These are phyloP conservation scores for Vitis labrusca DNA, from an alignment of 164 flowering plant genomes.

Conservation along the genomic window DNA sequence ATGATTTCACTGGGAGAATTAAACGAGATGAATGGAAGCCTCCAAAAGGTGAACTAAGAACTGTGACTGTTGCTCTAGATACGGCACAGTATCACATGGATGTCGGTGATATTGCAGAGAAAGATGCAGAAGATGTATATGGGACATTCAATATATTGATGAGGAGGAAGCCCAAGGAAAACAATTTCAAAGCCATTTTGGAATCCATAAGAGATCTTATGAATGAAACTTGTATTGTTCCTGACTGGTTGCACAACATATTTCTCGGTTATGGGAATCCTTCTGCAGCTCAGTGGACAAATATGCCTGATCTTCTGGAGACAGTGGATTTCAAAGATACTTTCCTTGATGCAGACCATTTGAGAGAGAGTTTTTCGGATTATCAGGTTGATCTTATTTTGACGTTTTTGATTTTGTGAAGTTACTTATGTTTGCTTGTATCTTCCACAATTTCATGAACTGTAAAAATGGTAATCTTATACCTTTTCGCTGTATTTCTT, in stretches of 20 bases:
- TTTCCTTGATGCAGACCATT: constrained; percentile 81
- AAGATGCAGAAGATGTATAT: constrained; percentile 86
- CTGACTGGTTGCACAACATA: constrained; percentile 92
- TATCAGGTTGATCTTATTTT: constrained; percentile 54
- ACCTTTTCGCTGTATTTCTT: constrained; percentile 1
- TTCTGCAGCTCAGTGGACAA: constrained; percentile 97
- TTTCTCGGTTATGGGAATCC: constrained; percentile 98
- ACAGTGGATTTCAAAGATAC: constrained; percentile 93
- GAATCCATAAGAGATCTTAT: constrained; percentile 98
- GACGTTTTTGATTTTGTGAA: no score
- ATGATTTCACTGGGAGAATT: constrained; percentile 93
- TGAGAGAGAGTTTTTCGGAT: constrained; percentile 66
- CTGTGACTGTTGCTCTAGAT: constrained; percentile 88
- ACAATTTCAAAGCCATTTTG: constrained; percentile 95
- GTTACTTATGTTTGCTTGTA: constrained; percentile 1
- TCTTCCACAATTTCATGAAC: background rate
- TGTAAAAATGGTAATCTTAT: background rate
- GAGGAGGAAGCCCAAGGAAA: constrained; percentile 99
- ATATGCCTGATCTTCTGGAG: constrained; percentile 89
- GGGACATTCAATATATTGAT: constrained; percentile 84
- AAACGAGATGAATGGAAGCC: constrained; percentile 99
- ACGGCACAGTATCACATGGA: constrained; percentile 99
- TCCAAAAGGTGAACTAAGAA: constrained; percentile 95
- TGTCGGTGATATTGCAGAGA: constrained; percentile 83
- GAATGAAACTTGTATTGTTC: constrained; percentile 99